These are phyloP conservation scores for Dictyophora rubrovolvata DNA, from an alignment of 768 basidiomycete species.

Conservation along the genomic window DNA sequence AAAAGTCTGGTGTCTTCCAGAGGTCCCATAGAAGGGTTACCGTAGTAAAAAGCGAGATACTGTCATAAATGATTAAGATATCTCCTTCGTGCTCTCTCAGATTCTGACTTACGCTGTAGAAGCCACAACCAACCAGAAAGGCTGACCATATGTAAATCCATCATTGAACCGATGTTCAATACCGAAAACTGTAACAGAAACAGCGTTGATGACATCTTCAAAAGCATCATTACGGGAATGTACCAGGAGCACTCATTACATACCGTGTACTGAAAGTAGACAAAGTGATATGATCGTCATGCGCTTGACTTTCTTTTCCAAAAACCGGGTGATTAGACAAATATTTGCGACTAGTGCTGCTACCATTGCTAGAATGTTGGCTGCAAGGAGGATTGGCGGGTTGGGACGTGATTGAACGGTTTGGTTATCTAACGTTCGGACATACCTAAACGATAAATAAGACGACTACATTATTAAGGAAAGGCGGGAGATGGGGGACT, in stretches of 20 bases:
- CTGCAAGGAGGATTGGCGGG: constrained; percentile 47
- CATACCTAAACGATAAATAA: constrained; percentile 18
- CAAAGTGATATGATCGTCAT: constrained; percentile 58
- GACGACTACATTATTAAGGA: not conserved
- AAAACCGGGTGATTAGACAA: constrained; percentile 57
- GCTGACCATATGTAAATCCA: constrained; percentile 55
- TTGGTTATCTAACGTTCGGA: constrained; percentile 38
- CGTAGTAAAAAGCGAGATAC: constrained; percentile 55
- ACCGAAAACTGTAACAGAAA: constrained; percentile 51
- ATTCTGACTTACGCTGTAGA: constrained; percentile 1
- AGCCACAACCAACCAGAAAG: constrained; percentile 10
- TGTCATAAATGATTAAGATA: constrained; percentile 46
- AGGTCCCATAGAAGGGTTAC: constrained; percentile 58
- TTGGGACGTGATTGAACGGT: constrained; percentile 43
- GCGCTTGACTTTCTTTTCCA: constrained; percentile 52
- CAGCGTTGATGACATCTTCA: constrained; percentile 60
- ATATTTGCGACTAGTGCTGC: constrained; percentile 60
- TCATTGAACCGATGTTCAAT: constrained; percentile 47
- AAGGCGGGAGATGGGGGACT: constrained; percentile 2
- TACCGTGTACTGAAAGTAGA: constrained; percentile 63
- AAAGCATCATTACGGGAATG: not conserved
- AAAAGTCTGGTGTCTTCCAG: constrained; percentile 49
- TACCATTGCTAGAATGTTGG: constrained; percentile 53
- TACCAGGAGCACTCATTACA: constrained; percentile 14
- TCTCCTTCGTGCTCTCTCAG: not conserved